A percentile compares a stretch with the other conserved stretches of the same genome.
phyloP scores from a whole-genome alignment of 1,284 basidiomycete genomes.

The Papiliotrema nemorosa region DNA sequence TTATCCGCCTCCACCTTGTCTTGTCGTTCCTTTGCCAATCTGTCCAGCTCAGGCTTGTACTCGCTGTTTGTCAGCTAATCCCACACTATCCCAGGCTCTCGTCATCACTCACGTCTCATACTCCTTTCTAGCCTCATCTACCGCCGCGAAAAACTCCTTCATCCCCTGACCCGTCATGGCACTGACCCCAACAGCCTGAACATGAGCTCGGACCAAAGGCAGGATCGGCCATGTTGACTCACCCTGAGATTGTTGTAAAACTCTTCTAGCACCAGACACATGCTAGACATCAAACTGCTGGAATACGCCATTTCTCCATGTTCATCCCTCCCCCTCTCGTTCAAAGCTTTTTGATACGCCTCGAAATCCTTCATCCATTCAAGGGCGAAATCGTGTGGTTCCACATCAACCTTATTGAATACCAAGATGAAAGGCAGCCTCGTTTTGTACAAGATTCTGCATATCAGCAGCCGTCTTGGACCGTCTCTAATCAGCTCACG shows the following conservation, averaged over 20 bases:
- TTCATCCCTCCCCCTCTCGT: constrained; percentile 61
- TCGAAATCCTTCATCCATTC: constrained; percentile 99
- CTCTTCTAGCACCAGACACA: constrained; percentile 97
- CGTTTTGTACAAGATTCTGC: constrained; percentile 95
- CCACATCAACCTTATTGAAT: constrained; percentile 97
- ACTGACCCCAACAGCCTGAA: constrained; percentile 87
- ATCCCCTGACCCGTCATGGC: constrained; percentile 93
- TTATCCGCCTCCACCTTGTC: constrained; percentile 64
- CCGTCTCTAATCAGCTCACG: constrained; percentile 53
- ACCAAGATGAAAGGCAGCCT: constrained; percentile 95
- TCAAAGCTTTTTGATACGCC: constrained; percentile 57
- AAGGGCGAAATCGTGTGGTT: constrained; percentile 79
- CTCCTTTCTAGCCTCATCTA: constrained; percentile 79
- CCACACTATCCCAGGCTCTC: constrained; percentile 3
- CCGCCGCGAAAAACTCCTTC: constrained; percentile 83
- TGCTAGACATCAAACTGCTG: constrained; percentile 98
- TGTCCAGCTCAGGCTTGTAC: constrained; percentile 84
- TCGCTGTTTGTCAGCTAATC: constrained; percentile 58
- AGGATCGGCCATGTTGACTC: constrained; percentile 17
- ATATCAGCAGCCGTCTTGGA: not conserved
- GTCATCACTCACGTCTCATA: constrained; percentile 68
- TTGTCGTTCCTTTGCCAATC: constrained; percentile 56
- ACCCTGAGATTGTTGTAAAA: constrained; percentile 97
- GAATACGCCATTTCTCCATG: constrained; percentile 95
- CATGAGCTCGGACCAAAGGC: constrained; percentile 4